These are phyloP conservation scores for Amyloporia xantha DNA, from an alignment of 768 basidiomycete genomes.

Conservation along the genomic window DNA sequence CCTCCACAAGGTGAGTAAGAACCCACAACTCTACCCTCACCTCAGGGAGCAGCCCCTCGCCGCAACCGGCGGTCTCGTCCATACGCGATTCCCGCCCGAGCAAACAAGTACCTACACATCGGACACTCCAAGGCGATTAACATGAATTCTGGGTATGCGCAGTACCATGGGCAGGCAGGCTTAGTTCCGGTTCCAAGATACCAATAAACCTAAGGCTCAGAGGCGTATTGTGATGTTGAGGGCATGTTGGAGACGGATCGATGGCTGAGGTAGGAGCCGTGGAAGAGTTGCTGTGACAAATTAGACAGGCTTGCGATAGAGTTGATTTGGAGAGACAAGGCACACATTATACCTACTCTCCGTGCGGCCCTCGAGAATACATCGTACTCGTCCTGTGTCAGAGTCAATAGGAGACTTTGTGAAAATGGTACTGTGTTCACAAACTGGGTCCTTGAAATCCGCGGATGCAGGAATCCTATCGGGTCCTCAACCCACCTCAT, in stretches of 20 bases:
- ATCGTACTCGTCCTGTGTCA: conserved; percentile 76
- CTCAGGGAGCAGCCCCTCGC: conserved; percentile 79
- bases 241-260: conserved; percentile 92
- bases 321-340: conserved; percentile 84
- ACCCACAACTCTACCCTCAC: conserved; percentile 74
- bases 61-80: conserved; percentile 74
- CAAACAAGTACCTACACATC: conserved; percentile 92
- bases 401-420: conserved; percentile 88
- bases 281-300: conserved; percentile 92
- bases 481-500: conserved; percentile 85
- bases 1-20: conserved; percentile 90
- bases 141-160: conserved; percentile 97
- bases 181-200: conserved; percentile 96
- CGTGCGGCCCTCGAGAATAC: conserved; percentile 82
- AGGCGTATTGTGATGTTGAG: conserved; percentile 93
- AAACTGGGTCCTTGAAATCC: conserved; percentile 87
- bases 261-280: conserved; percentile 97
- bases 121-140: conserved; percentile 99
- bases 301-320: conserved; percentile 84
- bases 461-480: conserved; percentile 98
- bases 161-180: conserved; percentile 86
- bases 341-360: conserved; percentile 93
- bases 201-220: conserved; percentile 98
- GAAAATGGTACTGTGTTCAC: conserved; percentile 83
- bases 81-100: conserved; percentile 97